These are phyloP conservation scores for Penicillium frequentans DNA, from an alignment of 2,329 filamentous ascomycete species.

Conservation along the genomic window DNA sequence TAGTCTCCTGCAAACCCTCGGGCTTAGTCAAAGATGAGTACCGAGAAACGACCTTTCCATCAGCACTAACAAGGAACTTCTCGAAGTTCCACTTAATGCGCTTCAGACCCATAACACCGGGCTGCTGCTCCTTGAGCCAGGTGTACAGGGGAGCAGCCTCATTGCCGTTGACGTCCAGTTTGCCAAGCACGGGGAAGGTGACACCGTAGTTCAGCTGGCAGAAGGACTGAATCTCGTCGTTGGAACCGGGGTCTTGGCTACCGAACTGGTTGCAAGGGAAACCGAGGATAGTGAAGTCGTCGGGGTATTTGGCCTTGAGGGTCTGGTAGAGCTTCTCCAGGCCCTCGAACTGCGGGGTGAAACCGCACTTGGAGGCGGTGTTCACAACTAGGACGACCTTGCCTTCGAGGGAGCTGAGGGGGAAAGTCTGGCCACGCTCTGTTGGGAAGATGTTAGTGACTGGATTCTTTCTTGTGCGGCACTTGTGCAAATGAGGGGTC, in stretches of 20 bases:
- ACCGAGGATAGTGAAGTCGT: slow-evolving; percentile 83
- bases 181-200: slow-evolving; percentile 84
- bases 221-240: slow-evolving; percentile 78
- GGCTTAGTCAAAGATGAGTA: slow-evolving; percentile 91
- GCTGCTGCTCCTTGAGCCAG: slow-evolving; percentile 70
- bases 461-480: background rate
- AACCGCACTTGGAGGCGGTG: slow-evolving; percentile 97
- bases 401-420: slow-evolving; percentile 72
- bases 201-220: slow-evolving; percentile 96
- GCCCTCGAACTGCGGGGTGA: slow-evolving; percentile 91
- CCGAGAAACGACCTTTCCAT: slow-evolving; percentile 80
- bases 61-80: slow-evolving; percentile 87
- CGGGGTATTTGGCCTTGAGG: slow-evolving; percentile 66
- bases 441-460: slow-evolving; percentile 6
- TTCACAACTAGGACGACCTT: slow-evolving; percentile 97
- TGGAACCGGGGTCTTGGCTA: slow-evolving; percentile 78
- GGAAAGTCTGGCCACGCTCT: slow-evolving; percentile 73
- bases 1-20: slow-evolving; percentile 71
- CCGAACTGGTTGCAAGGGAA: slow-evolving; percentile 99
- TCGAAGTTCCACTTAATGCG: slow-evolving; percentile 99
- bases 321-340: slow-evolving; percentile 88
- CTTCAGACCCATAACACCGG: slow-evolving; percentile 85
- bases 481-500: background rate
- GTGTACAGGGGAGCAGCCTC: slow-evolving; percentile 75
- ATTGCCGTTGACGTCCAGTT: slow-evolving; percentile 91